A percentile compares a stretch with the other conserved stretches of the same genome.
Evolutionary conservation across 2,329 filamentous ascomycete species (phyloP).

Genomic region (Xylaria sp.): DNA sequence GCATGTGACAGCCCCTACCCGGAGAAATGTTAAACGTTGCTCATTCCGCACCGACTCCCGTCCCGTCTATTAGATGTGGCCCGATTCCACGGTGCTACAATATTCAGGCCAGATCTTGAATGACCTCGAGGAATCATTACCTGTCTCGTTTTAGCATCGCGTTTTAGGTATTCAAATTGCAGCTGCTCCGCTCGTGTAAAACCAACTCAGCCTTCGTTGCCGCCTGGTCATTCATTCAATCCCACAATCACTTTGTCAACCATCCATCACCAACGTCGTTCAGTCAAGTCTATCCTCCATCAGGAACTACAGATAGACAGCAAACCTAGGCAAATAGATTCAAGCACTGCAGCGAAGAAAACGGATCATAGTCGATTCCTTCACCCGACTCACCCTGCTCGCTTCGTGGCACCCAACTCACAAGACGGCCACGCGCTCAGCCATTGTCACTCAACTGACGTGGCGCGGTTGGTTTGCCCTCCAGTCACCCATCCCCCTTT

Average conservation of each 20-base stretch:
- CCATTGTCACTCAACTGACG: not conserved
- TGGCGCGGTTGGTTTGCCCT: not conserved
- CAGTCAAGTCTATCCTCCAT: too few relatives aligned
- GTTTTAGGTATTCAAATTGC: not conserved
- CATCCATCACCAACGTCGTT: too few relatives aligned
- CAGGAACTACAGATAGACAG: too few relatives aligned
- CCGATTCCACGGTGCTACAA: not conserved
- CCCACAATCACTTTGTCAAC: not conserved
- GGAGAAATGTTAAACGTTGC: not conserved
- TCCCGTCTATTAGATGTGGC: not conserved
- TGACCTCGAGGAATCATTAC: not conserved
- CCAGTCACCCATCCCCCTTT: too few relatives aligned
- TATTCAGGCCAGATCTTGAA: not conserved
- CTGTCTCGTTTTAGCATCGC: not conserved
- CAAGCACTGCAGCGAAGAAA: too few relatives aligned
- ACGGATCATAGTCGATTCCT: too few relatives aligned
- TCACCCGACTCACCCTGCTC: too few relatives aligned
- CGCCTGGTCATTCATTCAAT: not conserved
- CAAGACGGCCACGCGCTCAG: not conserved
- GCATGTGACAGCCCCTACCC: not conserved
- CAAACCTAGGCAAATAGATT: too few relatives aligned
- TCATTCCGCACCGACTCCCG: not conserved
- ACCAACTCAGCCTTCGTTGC: not conserved
- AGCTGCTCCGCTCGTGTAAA: not conserved
- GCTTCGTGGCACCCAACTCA: too few relatives aligned